These are phyloP conservation scores for Immersiella caudata DNA, from an alignment of 495 filamentous ascomycete genomes.

Conservation along the genomic window DNA sequence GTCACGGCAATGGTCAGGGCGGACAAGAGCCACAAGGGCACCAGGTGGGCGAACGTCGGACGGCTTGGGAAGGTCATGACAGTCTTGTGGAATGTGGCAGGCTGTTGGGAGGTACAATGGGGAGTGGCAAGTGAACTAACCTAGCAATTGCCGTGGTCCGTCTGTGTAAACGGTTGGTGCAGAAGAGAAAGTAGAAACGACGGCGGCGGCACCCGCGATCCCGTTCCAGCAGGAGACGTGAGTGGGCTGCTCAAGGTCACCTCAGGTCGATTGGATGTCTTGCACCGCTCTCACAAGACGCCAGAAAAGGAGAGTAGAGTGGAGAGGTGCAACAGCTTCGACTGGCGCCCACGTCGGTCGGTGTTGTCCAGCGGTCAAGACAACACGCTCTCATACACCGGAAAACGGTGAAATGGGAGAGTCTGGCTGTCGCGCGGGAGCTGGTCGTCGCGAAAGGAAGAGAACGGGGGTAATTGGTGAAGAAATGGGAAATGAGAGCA, in stretches of 20 bases:
- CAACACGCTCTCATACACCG: neutral
- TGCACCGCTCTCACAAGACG: neutral
- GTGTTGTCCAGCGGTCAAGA: constrained; percentile 4
- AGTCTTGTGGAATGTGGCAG: constrained; percentile 2
- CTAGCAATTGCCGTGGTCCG: constrained; percentile 3
- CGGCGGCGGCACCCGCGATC: constrained; percentile 8
- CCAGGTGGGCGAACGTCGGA: constrained; percentile 3
- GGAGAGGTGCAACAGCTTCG: neutral
- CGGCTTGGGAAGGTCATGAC: constrained; percentile 17
- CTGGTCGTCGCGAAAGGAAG: constrained; percentile 7
- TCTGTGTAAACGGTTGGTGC: neutral
- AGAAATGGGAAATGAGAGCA: constrained; percentile 23
- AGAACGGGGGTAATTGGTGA: constrained; percentile 19
- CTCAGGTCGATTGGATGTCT: constrained; percentile 6
- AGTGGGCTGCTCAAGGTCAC: neutral
- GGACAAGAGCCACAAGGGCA: neutral
- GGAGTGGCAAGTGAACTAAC: constrained; percentile 16
- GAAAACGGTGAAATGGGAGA: constrained; percentile 3
- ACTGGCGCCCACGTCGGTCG: neutral
- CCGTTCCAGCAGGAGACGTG: constrained; percentile 22
- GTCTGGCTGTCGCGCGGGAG: constrained; percentile 4
- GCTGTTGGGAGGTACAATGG: neutral
- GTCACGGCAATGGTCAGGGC: constrained; percentile 9
- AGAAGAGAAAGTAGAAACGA: constrained; percentile 5
- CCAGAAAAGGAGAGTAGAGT: neutral